Evolutionary conservation across 352 stramenopile genomes (phyloP), one percentile per base, ranked within the genome.

Genomic region (Pythium dissimile): DNA sequence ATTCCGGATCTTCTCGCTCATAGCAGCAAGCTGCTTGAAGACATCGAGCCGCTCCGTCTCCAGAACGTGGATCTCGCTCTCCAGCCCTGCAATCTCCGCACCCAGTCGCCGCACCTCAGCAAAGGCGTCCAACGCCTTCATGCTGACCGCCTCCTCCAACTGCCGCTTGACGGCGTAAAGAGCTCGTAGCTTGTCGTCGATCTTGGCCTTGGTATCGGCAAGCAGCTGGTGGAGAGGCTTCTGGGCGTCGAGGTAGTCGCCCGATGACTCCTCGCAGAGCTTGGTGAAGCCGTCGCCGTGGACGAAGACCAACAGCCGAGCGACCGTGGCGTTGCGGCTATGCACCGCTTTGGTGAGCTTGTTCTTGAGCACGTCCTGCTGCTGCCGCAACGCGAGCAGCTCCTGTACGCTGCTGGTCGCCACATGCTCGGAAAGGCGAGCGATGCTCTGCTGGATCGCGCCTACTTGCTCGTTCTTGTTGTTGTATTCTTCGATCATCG

Each of bases 401-500:
- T 67, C 59, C 10, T 67, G 23, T 15, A 54, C 20, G 8, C 11
- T 41, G 11, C 34, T 35, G 21, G 34, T 60, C 12, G 42, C 27
- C 10, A 30, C 20, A 28, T 45, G 59, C 23, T 57, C 16, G 2
- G 54, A 52, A 18, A 75, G 44, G 47, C 53, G 34, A 0, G 67
- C 56, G 3, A 62, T 51, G 37, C 80, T 54, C 27, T 75, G 63
- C n/a, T 88, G 69, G 44, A 71, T 70, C 24, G 69, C 64, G 30
- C 69, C 74, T n/a, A 88, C 77, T 13, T 64, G 64, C 8, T 59
- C 55, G 44, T 66, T 88, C 21, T 81, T 37, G 0, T 60, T 59
- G 41, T 86, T 85, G 71, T 90, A 90, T 54, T 86, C 68, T 23
- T 53, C 50, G 18, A 88, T 71, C 73, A 86, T 81, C 13, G 61